phyloP scores from a whole-genome alignment of 306 rosid genomes.

The Hippophae gyantsensis region DNA sequence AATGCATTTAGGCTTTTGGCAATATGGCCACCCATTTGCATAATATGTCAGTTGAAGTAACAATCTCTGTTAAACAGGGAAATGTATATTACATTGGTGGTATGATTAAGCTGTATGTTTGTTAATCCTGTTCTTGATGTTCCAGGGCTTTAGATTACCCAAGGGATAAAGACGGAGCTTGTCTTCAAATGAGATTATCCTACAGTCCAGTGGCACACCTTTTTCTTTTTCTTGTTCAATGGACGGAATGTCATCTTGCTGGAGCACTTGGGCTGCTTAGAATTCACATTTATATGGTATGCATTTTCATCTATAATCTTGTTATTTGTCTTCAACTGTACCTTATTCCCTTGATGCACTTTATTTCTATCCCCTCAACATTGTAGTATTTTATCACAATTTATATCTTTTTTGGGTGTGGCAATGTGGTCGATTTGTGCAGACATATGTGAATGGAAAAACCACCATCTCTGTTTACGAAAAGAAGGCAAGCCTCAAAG shows the following conservation, averaged over 20 bases:
- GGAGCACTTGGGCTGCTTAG: slow-evolving; percentile 81
- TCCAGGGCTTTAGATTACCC: slow-evolving; percentile 67
- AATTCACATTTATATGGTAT: slow-evolving; percentile 69
- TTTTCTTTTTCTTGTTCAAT: slow-evolving; percentile 76
- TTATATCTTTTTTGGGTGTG: slow-evolving; percentile 15
- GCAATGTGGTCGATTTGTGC: slow-evolving; percentile 26
- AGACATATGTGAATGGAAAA: slow-evolving; percentile 79
- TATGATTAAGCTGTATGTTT: slow-evolving; percentile 11
- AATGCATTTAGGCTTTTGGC: too few species aligned
- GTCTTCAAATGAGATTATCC: slow-evolving; percentile 79
- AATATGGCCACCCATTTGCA: too few species aligned
- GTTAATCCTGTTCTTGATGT: slow-evolving; percentile 10
- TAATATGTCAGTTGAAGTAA: too few species aligned
- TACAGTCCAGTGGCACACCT: slow-evolving; percentile 60
- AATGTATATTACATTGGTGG: too few species aligned
- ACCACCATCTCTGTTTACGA: slow-evolving; percentile 72
- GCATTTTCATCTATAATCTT: not conserved
- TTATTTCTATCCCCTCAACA: too few species aligned
- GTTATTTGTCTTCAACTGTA: slow-evolving; percentile 8
- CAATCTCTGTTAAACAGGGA: too few species aligned
- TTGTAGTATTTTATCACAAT: slow-evolving; percentile 4
- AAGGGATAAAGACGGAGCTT: slow-evolving; percentile 77
- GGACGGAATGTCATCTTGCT: slow-evolving; percentile 84
- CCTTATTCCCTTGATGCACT: too few species aligned
- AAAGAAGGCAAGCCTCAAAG: slow-evolving; percentile 75